Evolutionary conservation across 805 yeast genomes (phyloP), one percentile per base, ranked within the genome.

Genomic region (Candida argentea): DNA sequence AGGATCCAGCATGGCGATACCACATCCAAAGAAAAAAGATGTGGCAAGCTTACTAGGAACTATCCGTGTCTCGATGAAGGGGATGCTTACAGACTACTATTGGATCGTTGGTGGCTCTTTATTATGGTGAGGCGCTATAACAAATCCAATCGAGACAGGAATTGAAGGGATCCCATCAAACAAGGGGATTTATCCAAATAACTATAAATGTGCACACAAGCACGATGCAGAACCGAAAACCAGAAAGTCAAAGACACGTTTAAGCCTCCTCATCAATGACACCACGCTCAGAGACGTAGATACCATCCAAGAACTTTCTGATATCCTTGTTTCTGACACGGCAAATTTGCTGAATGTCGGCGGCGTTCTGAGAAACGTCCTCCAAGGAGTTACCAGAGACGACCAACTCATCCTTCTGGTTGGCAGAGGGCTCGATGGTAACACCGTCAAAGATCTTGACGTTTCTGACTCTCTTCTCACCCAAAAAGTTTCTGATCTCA

Each of bases 221-320:
- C 26, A 28, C 21, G 11, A 33, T n/a, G n/a, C n/a, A n/a, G n/a
- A n/a, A n/a, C n/a, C n/a, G n/a, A n/a, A n/a, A n/a, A 28, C 13
- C 16, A 23, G 33, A 7, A 18, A 18, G 20, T 8, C 20, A 18
- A 18, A 18, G 9, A 8, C 20, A 18, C 7, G 10, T 30, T 52
- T 54, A 54, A 35, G 44, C 37, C 16, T 78, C 87, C 61, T 77
- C 83, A 43, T 67, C 81, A 60, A 89, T 73, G 63, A 71, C 70
- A 57, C 95, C 94, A 70, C 81, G 82, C 72, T 82, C 93, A 48
- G 96, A 87, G 55, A 89, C 98, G 68, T 89, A 89, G 73, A 89
- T 87, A 86, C 99, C 99, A 69, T 93, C 98, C 76, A 91, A 82
- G 79, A 89, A 89, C 78, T 89, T 89, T 73, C 98, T 84, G 87